These are phyloP conservation scores for Candida ulmi DNA, from an alignment of 805 yeast species.

Conservation along the genomic window DNA sequence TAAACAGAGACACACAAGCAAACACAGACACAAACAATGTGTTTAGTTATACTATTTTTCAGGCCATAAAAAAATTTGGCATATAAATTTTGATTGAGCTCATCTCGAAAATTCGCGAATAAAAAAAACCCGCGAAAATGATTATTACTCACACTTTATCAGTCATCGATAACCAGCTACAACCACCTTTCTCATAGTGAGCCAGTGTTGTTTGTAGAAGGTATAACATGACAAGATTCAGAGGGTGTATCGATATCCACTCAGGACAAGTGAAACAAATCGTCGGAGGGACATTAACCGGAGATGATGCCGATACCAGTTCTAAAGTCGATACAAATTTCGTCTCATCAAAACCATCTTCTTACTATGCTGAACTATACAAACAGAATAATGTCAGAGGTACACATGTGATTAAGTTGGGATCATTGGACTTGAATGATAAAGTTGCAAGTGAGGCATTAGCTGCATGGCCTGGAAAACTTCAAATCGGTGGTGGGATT, in stretches of 20 bases:
- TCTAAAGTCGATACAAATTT: constrained; percentile 58
- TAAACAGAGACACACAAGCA: not conserved
- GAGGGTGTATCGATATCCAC: constrained; percentile 95
- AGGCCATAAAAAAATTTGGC: no score
- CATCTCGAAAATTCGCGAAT: no score
- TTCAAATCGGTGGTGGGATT: constrained; percentile 95
- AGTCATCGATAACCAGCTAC: no score
- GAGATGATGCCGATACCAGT: constrained; percentile 42
- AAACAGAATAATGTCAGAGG: constrained; percentile 52
- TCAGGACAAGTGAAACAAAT: constrained; percentile 94
- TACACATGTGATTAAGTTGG: constrained; percentile 91
- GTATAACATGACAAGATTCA: constrained; percentile 69
- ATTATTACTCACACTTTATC: no score
- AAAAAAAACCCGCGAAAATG: not conserved
- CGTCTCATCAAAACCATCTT: constrained; percentile 68
- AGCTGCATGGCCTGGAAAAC: constrained; percentile 58
- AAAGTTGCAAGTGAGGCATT: constrained; percentile 77
- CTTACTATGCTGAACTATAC: constrained; percentile 72
- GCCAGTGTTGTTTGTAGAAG: no score
- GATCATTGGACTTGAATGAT: constrained; percentile 70
- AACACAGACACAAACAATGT: no score
- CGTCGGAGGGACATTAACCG: constrained; percentile 82
- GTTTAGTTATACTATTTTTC: no score
- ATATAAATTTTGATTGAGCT: no score
- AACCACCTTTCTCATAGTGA: no score